phyloP scores from a whole-genome alignment of 2,329 filamentous ascomycete genomes.

The Orbilia quercus region DNA sequence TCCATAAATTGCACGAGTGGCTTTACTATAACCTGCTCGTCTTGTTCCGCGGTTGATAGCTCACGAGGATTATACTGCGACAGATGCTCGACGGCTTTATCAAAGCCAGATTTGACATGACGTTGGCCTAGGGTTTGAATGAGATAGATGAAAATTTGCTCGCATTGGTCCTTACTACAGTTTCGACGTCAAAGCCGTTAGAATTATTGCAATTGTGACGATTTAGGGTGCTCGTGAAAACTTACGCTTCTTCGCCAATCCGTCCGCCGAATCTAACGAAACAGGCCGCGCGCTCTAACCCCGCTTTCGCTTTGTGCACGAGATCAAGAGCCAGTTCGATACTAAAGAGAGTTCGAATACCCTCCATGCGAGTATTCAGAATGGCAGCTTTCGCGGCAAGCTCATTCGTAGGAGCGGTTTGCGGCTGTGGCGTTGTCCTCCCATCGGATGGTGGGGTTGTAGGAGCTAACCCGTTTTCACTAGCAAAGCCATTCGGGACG shows the following conservation, averaged over 20 bases:
- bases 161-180: constrained; percentile 75
- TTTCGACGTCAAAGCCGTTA: constrained; percentile 9
- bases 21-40: constrained; percentile 73
- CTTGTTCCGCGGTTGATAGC: constrained; percentile 75
- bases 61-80: constrained; percentile 91
- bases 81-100: constrained; percentile 89
- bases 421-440: constrained; percentile 56
- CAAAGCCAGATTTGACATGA: constrained; percentile 92
- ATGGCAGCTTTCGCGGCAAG: constrained; percentile 96
- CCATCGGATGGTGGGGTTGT: constrained; percentile 26
- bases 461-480: constrained; percentile 19
- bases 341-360: constrained; percentile 93
- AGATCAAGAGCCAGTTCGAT: constrained; percentile 93
- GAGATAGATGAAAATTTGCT: constrained; percentile 85
- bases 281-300: constrained; percentile 83
- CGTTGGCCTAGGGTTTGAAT: constrained; percentile 84
- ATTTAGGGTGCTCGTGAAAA: background rate
- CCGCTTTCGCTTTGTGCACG: constrained; percentile 87
- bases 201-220: background rate
- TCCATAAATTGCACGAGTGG: constrained; percentile 96
- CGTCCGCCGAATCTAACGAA: constrained; percentile 84
- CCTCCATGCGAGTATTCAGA: constrained; percentile 93
- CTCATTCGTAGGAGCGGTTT: constrained; percentile 71
- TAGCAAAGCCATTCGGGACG: constrained; percentile 30
- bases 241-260: constrained; percentile 79